Evolutionary conservation across 163 green algal genomes (phyloP).

Genomic region (Coccomyxa subellipsoidea): DNA sequence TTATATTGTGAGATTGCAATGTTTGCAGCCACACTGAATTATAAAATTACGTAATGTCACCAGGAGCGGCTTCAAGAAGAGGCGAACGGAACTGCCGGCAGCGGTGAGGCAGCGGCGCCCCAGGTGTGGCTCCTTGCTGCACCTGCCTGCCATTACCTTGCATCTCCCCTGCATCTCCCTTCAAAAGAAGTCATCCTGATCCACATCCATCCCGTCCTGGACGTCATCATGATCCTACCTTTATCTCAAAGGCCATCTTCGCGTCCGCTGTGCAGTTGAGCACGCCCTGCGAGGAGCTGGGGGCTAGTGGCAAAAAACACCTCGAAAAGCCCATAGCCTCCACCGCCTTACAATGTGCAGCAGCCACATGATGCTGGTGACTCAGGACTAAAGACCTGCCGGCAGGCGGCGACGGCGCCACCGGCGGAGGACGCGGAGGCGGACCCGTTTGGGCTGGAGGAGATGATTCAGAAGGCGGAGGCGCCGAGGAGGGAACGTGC

Average conservation of each 20-base stretch:
- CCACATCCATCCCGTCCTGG: no score
- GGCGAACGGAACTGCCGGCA: neutral
- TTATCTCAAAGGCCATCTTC: no score
- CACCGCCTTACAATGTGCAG: no score
- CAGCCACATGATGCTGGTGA: neutral
- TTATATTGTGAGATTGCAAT: neutral
- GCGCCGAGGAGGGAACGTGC: neutral
- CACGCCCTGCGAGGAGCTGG: no score
- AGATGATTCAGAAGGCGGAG: slow-evolving; percentile 20
- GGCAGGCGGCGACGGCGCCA: neutral
- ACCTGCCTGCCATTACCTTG: neutral
- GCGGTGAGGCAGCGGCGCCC: neutral
- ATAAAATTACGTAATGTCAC: no score
- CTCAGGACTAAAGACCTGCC: neutral
- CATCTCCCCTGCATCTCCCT: neutral
- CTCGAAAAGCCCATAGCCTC: no score
- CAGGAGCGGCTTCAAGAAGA: neutral
- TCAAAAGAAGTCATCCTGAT: neutral
- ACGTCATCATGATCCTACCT: no score
- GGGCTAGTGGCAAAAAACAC: no score
- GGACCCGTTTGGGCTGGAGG: slow-evolving; percentile 43
- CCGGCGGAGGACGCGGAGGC: neutral
- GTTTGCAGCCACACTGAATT: neutral
- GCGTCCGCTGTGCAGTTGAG: no score
- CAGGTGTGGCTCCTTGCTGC: neutral